Evolutionary conservation across 106 monocot genomes (phyloP).

Genomic region (Dendrobium catenatum): DNA sequence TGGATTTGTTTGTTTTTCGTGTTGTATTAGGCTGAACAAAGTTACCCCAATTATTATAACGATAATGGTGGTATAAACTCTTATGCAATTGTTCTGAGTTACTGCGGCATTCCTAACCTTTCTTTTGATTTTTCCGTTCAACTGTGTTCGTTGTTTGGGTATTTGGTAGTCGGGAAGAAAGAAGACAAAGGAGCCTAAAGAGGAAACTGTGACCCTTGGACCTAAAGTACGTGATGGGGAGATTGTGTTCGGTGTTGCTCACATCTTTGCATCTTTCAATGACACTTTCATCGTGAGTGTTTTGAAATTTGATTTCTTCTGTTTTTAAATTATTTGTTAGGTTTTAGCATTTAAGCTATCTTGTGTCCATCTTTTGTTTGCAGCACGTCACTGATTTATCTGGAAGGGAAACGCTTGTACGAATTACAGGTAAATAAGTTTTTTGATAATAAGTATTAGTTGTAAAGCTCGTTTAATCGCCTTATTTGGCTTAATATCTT

Average conservation of each 20-base stretch:
- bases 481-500: not conserved
- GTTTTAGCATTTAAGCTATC: not conserved
- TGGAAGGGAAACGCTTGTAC: constrained; percentile 48
- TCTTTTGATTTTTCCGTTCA: not conserved
- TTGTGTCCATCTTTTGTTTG: not conserved
- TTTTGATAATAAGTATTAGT: not conserved
- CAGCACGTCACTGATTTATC: constrained; percentile 50
- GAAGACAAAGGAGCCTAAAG: constrained; percentile 86
- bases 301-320: not conserved
- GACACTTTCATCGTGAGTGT: constrained; percentile 83
- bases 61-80: not conserved
- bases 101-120: not conserved
- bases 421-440: constrained; percentile 35
- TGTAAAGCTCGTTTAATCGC: not conserved
- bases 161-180: constrained; percentile 51
- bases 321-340: not conserved
- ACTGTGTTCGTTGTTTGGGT: not conserved
- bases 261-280: constrained; percentile 90
- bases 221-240: constrained; percentile 79
- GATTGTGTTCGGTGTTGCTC: constrained; percentile 79
- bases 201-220: constrained; percentile 86
- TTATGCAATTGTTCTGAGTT: not conserved
- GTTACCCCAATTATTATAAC: not conserved
- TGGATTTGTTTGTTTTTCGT: not conserved
- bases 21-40: not conserved